Evolutionary conservation across 1,139 yeast genomes (phyloP), one percentile per base, ranked within the genome.

Genomic region (Barnettozyma hawaiiensis): DNA sequence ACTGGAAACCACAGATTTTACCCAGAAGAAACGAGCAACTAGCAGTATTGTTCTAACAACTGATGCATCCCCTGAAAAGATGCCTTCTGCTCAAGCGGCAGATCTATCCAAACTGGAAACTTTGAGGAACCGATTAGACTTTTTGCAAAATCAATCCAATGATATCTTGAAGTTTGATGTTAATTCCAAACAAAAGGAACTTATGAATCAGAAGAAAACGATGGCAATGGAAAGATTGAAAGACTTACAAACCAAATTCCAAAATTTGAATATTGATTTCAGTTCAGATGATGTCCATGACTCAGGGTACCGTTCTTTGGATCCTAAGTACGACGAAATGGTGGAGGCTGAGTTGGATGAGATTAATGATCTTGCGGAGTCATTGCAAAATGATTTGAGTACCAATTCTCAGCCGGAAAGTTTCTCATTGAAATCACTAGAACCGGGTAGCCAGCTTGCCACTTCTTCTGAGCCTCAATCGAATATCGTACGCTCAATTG

Each of bases 1-100:
- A 58, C 71, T 90, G 50, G 97, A 90, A 61, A 81, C 80, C 78
- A 82, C 87, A 19, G 90, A 87, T 52, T 87, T 87, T 56, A 81
- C 66, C 32, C 80, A 75, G n/a, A 35, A 37, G 27, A 52, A 48
- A 37, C 52, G 46, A 41, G 32, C 36, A 12, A 31, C 22, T 18
- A 44, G 48, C 2, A 31, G 29, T 4, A 41, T 41, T 27, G 20
- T 47, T 6, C n/a, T n/a, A n/a, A 28, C 45, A 10, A 24, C 14
- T 19, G 39, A 40, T 5, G 15, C 35, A 7, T 42, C 52, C 1
- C 61, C 59, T 2, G 47, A 53, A 47, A 61, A 60, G n/a, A n/a
- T n/a, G 19, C 43, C 43, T 33, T 40, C 56, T 2, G 41, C 53
- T n/a, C 42, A 47, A 32, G 47, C 57, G 23, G 63, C 59, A 14